phyloP scores from a whole-genome alignment of 371 early-diverging fungal species.

The Vairimorpha necatrix region DNA sequence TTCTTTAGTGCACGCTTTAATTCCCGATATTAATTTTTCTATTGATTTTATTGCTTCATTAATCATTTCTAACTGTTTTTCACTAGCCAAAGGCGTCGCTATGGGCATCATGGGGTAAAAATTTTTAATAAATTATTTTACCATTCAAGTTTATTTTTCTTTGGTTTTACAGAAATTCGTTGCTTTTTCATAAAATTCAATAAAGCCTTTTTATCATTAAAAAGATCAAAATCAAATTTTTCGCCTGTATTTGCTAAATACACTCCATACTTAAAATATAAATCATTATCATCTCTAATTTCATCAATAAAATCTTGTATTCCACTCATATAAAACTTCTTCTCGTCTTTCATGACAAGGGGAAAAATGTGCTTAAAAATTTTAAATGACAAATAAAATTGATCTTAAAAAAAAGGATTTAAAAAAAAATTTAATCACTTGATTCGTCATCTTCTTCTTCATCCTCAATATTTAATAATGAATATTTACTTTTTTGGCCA shows the following conservation, averaged over 20 bases:
- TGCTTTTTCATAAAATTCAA: not conserved
- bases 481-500: slow-evolving; percentile 50
- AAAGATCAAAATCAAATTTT: not conserved
- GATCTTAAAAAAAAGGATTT: no score
- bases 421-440: not conserved
- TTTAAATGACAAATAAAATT: not conserved
- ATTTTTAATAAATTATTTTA: slow-evolving; percentile 11
- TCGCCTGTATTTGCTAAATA: not conserved
- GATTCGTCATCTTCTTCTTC: slow-evolving; percentile 13
- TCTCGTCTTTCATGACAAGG: not conserved
- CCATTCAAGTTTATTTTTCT: slow-evolving; percentile 3
- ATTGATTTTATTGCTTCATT: slow-evolving; percentile 2
- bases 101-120: slow-evolving; percentile 43
- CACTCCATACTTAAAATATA: not conserved
- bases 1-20: slow-evolving; percentile 42
- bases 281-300: not conserved
- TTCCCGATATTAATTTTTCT: slow-evolving; percentile 30
- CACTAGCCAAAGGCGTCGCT: slow-evolving; percentile 45
- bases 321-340: not conserved
- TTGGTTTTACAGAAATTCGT: not conserved
- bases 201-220: not conserved
- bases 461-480: slow-evolving; percentile 33
- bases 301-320: slow-evolving; percentile 3
- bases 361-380: not conserved
- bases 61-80: slow-evolving; percentile 30